Conservation (phyloP, 2,329 filamentous ascomycete species). For the Hypocreales sp. region DNA sequence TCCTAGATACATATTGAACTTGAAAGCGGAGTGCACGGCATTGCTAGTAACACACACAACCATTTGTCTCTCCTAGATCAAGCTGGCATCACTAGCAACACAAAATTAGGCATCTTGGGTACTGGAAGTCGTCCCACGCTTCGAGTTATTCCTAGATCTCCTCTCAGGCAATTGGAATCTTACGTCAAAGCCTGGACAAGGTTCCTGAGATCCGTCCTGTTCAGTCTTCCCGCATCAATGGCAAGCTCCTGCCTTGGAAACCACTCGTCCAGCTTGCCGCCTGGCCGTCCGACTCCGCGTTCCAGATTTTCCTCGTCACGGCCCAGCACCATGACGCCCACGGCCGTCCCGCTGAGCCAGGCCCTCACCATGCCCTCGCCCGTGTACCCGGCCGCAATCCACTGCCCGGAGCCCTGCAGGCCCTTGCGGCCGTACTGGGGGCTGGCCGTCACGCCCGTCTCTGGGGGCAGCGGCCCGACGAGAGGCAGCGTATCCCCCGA, state of each 20-base stretch:
- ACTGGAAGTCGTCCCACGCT: too few species aligned
- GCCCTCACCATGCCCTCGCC: slow-evolving; percentile 39
- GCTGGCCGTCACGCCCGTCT: slow-evolving; percentile 1
- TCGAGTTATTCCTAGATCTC: too few species aligned
- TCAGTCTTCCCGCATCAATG: slow-evolving; percentile 17
- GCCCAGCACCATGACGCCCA: slow-evolving; percentile 29
- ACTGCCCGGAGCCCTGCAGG: slow-evolving; percentile 23
- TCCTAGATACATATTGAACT: too few species aligned
- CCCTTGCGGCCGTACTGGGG: too few species aligned
- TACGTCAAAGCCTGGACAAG: too few species aligned
- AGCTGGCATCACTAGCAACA: too few species aligned
- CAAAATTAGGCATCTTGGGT: too few species aligned
- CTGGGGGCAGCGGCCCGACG: slow-evolving; percentile 28
- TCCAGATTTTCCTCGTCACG: slow-evolving; percentile 15
- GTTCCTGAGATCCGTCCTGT: slow-evolving; percentile 19
- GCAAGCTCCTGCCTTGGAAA: slow-evolving; percentile 20
- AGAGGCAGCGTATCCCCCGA: slow-evolving; percentile 33
- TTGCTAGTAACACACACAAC: too few species aligned
- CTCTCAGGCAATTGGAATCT: too few species aligned
- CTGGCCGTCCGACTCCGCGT: slow-evolving; percentile 17
- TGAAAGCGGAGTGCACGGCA: too few species aligned
- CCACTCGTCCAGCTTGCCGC: slow-evolving; percentile 21
- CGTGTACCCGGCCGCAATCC: slow-evolving; percentile 34
- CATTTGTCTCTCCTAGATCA: too few species aligned
- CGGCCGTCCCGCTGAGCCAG: slow-evolving; percentile 32